Percentiles rank a stretch among this genome's conserved stretches.
phyloP scores from a whole-genome alignment of 2,329 filamentous ascomycete species.

The Xylaria sp. region DNA sequence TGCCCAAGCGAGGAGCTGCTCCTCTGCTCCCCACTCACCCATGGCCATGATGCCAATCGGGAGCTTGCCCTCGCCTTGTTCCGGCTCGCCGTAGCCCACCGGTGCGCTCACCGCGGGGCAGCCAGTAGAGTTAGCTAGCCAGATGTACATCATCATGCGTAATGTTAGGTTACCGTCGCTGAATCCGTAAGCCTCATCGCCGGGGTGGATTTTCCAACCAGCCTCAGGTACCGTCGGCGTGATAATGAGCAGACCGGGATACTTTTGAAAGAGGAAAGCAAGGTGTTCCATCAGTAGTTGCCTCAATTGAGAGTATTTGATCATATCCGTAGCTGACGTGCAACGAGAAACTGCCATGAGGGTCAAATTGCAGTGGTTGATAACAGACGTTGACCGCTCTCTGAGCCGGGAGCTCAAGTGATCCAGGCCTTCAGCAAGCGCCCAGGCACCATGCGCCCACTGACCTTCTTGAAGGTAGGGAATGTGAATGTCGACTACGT shows the following conservation, averaged over 20 bases:
- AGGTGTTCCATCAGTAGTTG: conserved; percentile 68
- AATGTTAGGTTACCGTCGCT: conserved; percentile 78
- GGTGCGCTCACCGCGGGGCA: conserved; percentile 80
- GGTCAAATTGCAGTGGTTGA: conserved; percentile 76
- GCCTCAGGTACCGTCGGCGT: conserved; percentile 80
- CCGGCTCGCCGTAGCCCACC: conserved; percentile 74
- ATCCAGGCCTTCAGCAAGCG: conserved; percentile 75
- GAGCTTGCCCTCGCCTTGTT: conserved; percentile 67
- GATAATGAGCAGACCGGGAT: conserved; percentile 82
- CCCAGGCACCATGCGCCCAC: conserved; percentile 79
- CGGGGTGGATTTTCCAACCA: conserved; percentile 74
- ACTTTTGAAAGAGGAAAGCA: conserved; percentile 63
- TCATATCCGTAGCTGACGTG: conserved; percentile 74
- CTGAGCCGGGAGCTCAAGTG: conserved; percentile 56
- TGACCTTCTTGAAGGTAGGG: conserved; percentile 77
- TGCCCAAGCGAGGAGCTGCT: conserved; percentile 70
- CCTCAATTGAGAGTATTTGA: conserved; percentile 79
- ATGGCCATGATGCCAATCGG: conserved; percentile 72
- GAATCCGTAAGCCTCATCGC: conserved; percentile 75
- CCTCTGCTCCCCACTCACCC: conserved; percentile 75
- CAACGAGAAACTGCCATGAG: conserved; percentile 73
- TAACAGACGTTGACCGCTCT: conserved; percentile 60
- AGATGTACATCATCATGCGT: conserved; percentile 86
- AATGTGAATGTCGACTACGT: conserved; percentile 69
- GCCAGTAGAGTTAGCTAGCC: conserved; percentile 84